A percentile compares a stretch with the other conserved stretches of the same genome.
These are phyloP conservation scores for Rhodotorula sp. DNA, from an alignment of 1,284 basidiomycete species.

Conservation along the genomic window DNA sequence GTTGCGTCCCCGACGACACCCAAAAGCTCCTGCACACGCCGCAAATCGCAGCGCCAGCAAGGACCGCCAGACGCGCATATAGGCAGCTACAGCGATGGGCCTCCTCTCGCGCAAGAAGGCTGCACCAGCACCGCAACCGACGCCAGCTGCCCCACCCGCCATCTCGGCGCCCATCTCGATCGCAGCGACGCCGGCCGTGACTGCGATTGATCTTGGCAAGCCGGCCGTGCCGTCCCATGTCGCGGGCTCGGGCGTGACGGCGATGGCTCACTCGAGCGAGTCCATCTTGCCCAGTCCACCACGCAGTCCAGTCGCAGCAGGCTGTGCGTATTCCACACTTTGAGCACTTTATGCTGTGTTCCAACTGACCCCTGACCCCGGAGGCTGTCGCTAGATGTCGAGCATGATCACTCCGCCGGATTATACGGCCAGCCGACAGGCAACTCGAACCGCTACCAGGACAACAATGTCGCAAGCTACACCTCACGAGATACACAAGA, in stretches of 20 bases:
- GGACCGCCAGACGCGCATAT: too few relatives aligned
- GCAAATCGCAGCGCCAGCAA: too few relatives aligned
- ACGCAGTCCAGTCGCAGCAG: slow-evolving; percentile 31
- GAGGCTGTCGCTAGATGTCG: neutral
- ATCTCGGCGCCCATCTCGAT: slow-evolving; percentile 32
- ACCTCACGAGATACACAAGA: too few relatives aligned
- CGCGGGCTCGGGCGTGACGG: slow-evolving; percentile 11
- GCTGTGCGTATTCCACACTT: slow-evolving; percentile 11
- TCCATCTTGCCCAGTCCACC: slow-evolving; percentile 28
- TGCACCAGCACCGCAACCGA: neutral
- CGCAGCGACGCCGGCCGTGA: slow-evolving; percentile 7
- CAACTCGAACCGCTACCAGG: neutral
- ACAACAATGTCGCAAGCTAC: neutral
- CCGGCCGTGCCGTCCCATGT: neutral
- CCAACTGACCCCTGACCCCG: neutral
- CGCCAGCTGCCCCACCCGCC: slow-evolving; percentile 17
- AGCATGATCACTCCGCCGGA: neutral
- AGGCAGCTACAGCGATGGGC: slow-evolving; percentile 19
- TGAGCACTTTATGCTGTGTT: neutral
- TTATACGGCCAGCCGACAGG: neutral
- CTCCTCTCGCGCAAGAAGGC: slow-evolving; percentile 40
- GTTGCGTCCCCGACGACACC: too few relatives aligned
- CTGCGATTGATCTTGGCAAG: slow-evolving; percentile 25
- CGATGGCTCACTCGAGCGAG: neutral
- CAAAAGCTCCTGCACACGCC: too few relatives aligned